Base-by-base conservation (phyloP, 2,329 filamentous ascomycete genomes). In the Talaromyces sp. region DNA sequence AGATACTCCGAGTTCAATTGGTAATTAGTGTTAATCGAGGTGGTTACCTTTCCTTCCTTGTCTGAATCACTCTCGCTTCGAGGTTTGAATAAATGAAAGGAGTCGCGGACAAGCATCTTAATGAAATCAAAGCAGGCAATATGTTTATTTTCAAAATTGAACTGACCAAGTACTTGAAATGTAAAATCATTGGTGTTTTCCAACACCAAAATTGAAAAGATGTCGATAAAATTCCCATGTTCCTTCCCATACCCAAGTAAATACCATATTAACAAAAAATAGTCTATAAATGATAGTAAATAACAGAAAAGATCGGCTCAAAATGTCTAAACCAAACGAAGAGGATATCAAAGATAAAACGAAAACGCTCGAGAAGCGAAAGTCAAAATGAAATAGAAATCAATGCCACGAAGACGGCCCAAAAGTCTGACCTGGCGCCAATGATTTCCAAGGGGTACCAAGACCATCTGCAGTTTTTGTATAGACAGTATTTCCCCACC, bases 401-500 rank as follows among this genome's bases (percentile, higher is more conserved):
- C 49, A 65, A 35, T 31, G 45, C 64, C 64, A 65, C 14, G 41
- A 52, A 13, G 64, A 57, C n/a, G 64, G 64, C 13, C 64, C 64
- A 52, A 65, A 65, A n/a, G 64, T 65, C 22, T 62, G 37, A n/a
- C 50, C 50, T 0, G 50, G 33, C 1, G 64, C 31, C 37, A 65
- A 45, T 13, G 19, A 31, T 19, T 72, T 74, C 66, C 73, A 77
- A 2, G 76, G 75, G 4, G 75, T 77, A 9, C 79, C 79, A 59
- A 71, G 69, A 0, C 76, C 78, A 68, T 83, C 81, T 0, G 80
- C 80, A 1, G 81, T 82, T 0, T 68, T 62, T 31, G 47, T 49
- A 60, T 72, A 76, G 7, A 78, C 74, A 1, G 72, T 75, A 45
- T 81, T 83, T 0, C 79, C 79, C 79, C 79, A 81, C 79, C 79